Evolutionary conservation across 2,329 filamentous ascomycete genomes (phyloP).

Genomic region (Verticillium alfalfae): DNA sequence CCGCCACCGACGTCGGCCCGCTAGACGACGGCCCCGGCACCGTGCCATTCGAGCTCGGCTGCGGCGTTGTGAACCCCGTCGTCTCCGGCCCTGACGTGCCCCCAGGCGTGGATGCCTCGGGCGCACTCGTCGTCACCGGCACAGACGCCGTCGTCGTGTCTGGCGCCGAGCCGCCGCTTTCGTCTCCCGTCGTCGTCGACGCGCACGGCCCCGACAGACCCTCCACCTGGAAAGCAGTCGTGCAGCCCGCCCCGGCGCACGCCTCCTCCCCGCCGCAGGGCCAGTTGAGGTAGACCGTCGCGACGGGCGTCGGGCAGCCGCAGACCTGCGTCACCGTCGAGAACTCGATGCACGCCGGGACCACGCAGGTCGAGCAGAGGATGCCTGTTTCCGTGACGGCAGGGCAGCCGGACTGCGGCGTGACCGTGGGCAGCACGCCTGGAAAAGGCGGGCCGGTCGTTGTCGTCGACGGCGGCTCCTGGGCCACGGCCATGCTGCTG

Average conservation of each 20-base stretch:
- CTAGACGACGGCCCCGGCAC: neutral
- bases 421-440: neutral
- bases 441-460: neutral
- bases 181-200: neutral
- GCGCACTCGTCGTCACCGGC: neutral
- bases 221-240: constrained; percentile 5
- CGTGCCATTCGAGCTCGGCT: neutral
- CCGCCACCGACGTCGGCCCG: constrained; percentile 1
- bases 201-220: constrained; percentile 3
- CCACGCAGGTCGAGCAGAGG: constrained; percentile 25
- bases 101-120: neutral
- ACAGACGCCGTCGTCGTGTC: neutral
- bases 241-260: constrained; percentile 19
- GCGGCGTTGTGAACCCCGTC: neutral
- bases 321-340: constrained; percentile 23
- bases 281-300: constrained; percentile 20
- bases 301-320: constrained; percentile 21
- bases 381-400: constrained; percentile 23
- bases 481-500: neutral
- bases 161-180: neutral
- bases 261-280: constrained; percentile 18
- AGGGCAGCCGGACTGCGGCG: constrained; percentile 17
- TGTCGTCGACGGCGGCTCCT: neutral
- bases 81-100: neutral
- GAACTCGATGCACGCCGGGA: constrained; percentile 21